Base-by-base conservation (phyloP, 2,329 filamentous ascomycete genomes). In the Xylaria sp. region DNA sequence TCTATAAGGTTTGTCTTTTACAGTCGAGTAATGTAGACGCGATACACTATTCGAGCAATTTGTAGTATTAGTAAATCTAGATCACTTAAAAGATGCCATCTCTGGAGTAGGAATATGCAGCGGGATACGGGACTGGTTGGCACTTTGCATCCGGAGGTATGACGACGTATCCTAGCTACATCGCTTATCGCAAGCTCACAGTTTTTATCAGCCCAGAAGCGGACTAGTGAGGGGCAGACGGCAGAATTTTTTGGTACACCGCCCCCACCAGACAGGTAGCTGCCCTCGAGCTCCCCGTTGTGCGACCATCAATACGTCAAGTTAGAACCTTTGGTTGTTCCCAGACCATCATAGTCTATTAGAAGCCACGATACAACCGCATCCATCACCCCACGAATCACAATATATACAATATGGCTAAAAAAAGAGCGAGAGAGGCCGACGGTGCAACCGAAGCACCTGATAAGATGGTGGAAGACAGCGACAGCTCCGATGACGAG, bases 401-500 rank as follows among this genome's bases (percentile, higher is more conserved):
- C 7, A 19, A 19, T n/a, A 4, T 8, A 64, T 30, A n/a, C 68
- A 77, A 11, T 65, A 85, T 86, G 85, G 83, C 83, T 53, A 85
- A 84, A 74, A 86, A 86, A 77, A 78, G 85, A 66, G 79, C 82
- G 69, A 82, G 84, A 78, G 84, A 86, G 71, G 76, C 77, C 45
- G 82, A 85, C 59, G 81, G 78, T 59, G 79, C 84, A 17, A 79
- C 84, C 34, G 81, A 82, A 65, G 82, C 82, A 39, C 79, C 81
- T 7, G 80, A 85, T 73, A 85, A 83, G 77, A 84, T 88, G 78
- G 83, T 83, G 19, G 69, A 80, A 74, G 80, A 82, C 61, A 81
- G 84, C 69, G 78, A 79, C 14, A 82, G 81, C 77, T 86, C 85
- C 17, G 86, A 87, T 70, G 85, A 85, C 63, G 86, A 72, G 50